Percentiles rank a stretch among this genome's conserved stretches.
Conservation (phyloP, 768 basidiomycete genomes). For the Lyophyllum decastes region DNA sequence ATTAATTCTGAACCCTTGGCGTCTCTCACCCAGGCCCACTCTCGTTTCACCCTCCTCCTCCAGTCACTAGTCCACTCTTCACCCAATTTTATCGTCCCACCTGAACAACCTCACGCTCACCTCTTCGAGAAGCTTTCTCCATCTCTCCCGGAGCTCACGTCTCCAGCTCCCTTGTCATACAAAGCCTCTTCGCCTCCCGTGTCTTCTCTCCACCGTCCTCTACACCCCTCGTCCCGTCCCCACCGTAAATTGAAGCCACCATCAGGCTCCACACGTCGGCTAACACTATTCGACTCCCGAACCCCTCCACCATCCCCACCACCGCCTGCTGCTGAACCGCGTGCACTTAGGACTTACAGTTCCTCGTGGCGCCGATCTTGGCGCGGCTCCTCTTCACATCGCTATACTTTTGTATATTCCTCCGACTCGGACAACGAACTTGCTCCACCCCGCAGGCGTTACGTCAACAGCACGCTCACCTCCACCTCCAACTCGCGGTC, state of each 20-base stretch:
- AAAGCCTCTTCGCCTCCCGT: constrained; percentile 13
- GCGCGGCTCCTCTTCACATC: constrained; percentile 36
- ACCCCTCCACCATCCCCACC: constrained; percentile 28
- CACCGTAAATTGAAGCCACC: constrained; percentile 6
- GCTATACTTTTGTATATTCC: background rate
- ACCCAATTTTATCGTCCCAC: constrained; percentile 37
- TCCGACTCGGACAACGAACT: constrained; percentile 12
- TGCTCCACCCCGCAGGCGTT: constrained; percentile 20
- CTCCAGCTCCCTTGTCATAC: constrained; percentile 74
- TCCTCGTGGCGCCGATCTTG: constrained; percentile 34
- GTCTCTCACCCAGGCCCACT: constrained; percentile 61
- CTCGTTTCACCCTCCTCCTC: constrained; percentile 72
- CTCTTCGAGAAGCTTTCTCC: constrained; percentile 38
- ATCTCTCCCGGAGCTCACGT: constrained; percentile 58
- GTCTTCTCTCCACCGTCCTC: constrained; percentile 12
- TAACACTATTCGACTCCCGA: constrained; percentile 37
- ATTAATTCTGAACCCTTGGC: constrained; percentile 40
- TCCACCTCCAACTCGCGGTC: constrained; percentile 9
- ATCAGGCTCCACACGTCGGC: constrained; percentile 20
- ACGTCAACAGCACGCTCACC: constrained; percentile 48
- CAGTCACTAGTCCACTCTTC: constrained; percentile 75
- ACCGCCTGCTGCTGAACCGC: constrained; percentile 49
- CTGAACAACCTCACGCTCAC: constrained; percentile 31
- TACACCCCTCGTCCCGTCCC: constrained; percentile 4
- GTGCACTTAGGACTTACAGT: constrained; percentile 45